Base-by-base conservation (phyloP, 208 protist species). In the Acanthamoeba healyi region DNA sequence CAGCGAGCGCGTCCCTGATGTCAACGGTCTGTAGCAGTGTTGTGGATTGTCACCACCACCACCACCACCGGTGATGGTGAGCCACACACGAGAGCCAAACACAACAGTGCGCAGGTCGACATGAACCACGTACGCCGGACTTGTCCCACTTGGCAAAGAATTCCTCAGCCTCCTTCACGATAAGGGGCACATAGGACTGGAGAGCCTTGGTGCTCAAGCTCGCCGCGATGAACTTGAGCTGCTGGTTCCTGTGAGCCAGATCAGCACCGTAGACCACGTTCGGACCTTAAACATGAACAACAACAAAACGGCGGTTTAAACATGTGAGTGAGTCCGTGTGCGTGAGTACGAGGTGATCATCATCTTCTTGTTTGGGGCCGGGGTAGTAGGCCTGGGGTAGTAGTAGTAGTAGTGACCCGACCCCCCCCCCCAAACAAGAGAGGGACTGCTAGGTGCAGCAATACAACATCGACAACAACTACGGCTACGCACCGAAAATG, bases 1-100 rank as follows among this genome's bases (percentile, higher is more conserved):
- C 97, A 42, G 97, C 96, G 95, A 98, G 98, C 93, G 98, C 97
- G 94, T 98, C 96, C 40, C 97, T 92, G 54, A 98, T 95, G 94
- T 98, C 98, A 65, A 98, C 89, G 0, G 70, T 88, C 91, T 92
- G n/a, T 17, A 40, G 4, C 1, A 46, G 6, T n/a, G n/a, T n/a
- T n/a, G n/a, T n/a, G n/a, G n/a, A n/a, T n/a, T n/a, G n/a, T n/a
- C n/a, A n/a, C n/a, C n/a, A n/a, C n/a, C n/a, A 29, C 5, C 10
- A 5, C 0, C 70, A n/a, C 36, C 6, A 14, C 19, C 19, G 1
- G 1, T 81, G 15, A 22, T 81, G 70, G 70, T 81, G 70, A 81
- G 36, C 36, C 24, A 15, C 7, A 1, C 1, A 46, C 7, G 36
- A 5, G 32, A 19, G n/a, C n/a, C 38, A 58, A 58, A 24, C 9